Evolutionary conservation across 176 grass and related monocot genomes (phyloP), one percentile per base, ranked within the genome.

Genomic region (Eremochloa ophiuroides): DNA sequence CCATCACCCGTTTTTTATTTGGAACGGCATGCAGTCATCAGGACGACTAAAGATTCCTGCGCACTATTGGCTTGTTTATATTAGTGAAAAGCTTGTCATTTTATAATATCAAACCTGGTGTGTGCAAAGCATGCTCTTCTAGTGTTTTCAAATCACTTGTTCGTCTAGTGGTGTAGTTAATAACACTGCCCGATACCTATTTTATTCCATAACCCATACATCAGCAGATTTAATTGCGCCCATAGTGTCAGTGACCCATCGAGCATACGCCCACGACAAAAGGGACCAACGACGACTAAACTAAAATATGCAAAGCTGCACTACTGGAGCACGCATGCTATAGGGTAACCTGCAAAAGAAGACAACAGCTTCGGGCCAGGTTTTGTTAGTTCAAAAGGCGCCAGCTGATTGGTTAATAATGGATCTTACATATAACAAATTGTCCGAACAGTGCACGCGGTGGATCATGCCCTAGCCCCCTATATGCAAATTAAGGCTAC

Each of bases 121-220:
- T 18, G 73, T 77, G 48, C 27, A 77, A 70, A 29, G 48, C 73
- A 51, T 84, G 73, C 62, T 43, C 62, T 44, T 76, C 69, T 43
- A 22, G 37, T 42, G 37, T 66, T 56, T 59, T 84, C 35, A 77
- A 69, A 77, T 46, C 58, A 61, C 25, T 28, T 43, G 27, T 75
- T 76, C 48, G 37, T n/a, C 60, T 10, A 51, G 30, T 46, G 38
- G 23, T 71, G 3, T 27, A 69, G 7, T n/a, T 23, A 67, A 35
- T 14, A 26, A 8, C 3, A 78, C 16, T 64, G 5, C 9, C 1
- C n/a, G 22, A 5, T 25, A 26, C 0, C 10, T 74, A 58, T 6
- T 30, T 78, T 65, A 64, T 22, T 33, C 26, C 15, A 47, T 65
- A 13, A 23, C 46, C 30, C 41, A 77, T 30, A 20, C 15, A 58